Conservation (phyloP, 495 filamentous ascomycete genomes). For the Penicillium daleae region DNA sequence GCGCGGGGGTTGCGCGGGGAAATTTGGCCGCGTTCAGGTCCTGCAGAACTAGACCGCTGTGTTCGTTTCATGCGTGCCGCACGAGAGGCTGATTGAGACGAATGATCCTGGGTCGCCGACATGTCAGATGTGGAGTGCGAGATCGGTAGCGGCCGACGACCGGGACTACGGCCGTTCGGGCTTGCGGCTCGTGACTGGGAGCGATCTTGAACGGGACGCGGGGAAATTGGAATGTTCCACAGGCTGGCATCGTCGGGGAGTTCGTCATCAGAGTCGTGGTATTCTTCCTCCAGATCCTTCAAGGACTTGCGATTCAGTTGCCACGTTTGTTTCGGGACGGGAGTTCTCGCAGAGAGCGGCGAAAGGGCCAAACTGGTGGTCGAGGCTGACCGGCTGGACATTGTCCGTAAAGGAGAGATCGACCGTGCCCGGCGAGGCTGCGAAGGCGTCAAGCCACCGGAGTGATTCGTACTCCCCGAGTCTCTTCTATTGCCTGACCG, state of each 20-base stretch:
- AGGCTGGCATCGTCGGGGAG: constrained; percentile 89
- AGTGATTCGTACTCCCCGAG: constrained; percentile 24
- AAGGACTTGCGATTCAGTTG: constrained; percentile 77
- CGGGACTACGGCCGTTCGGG: constrained; percentile 56
- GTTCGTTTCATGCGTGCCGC: constrained; percentile 38
- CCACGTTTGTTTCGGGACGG: constrained; percentile 59
- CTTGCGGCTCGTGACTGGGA: constrained; percentile 53
- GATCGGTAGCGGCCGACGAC: constrained; percentile 46
- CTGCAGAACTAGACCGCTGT: constrained; percentile 49
- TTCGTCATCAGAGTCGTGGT: constrained; percentile 87
- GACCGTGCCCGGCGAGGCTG: constrained; percentile 45
- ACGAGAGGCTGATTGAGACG: constrained; percentile 31
- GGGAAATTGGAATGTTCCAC: constrained; percentile 95
- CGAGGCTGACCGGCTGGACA: constrained; percentile 36
- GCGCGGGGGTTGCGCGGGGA: constrained; percentile 60
- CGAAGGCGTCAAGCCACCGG: constrained; percentile 31
- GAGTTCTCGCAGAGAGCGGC: constrained; percentile 36
- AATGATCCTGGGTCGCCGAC: constrained; percentile 14
- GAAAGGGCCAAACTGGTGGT: constrained; percentile 44
- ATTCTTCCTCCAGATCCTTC: constrained; percentile 83
- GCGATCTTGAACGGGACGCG: constrained; percentile 71
- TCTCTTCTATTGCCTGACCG: constrained; percentile 33
- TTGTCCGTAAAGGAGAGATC: constrained; percentile 42
- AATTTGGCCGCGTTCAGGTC: constrained; percentile 49
- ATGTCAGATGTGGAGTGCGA: constrained; percentile 43